Percentiles rank a stretch among this genome's conserved stretches.
These are phyloP conservation scores for Globisporangium yorkense DNA, from an alignment of 352 stramenopile species.

Conservation along the genomic window DNA sequence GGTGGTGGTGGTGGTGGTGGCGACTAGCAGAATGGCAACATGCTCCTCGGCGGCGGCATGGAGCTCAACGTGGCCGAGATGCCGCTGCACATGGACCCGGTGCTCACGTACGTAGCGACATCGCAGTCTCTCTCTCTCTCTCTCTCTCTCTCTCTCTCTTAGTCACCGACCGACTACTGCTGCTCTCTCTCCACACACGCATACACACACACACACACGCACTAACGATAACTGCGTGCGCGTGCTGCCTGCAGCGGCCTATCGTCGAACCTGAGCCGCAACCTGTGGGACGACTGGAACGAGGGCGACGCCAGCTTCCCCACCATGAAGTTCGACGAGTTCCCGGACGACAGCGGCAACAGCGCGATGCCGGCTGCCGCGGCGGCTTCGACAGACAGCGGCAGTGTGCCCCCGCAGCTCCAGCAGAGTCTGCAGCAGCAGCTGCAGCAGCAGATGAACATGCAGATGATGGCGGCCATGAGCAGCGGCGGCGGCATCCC, in stretches of 20 bases:
- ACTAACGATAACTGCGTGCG: not conserved
- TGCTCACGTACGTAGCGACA: conserved; percentile 29
- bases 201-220: not conserved
- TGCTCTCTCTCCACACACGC: too few relatives aligned
- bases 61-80: conserved; percentile 50
- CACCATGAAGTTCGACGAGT: conserved; percentile 65
- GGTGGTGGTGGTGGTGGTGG: not conserved
- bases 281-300: conserved; percentile 88
- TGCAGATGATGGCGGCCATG: conserved; percentile 6
- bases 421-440: conserved; percentile 15
- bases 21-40: conserved; percentile 15
- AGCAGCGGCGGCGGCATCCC: conserved; percentile 7
- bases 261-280: conserved; percentile 75
- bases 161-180: too few relatives aligned
- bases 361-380: conserved; percentile 8
- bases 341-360: conserved; percentile 35
- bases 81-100: conserved; percentile 55
- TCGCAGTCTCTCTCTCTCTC: not conserved
- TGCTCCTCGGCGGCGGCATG: conserved; percentile 18
- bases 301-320: conserved; percentile 61
- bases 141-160: not conserved
- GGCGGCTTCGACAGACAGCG: conserved; percentile 1
- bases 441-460: conserved; percentile 11
- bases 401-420: conserved; percentile 3
- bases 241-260: conserved; percentile 36